Conservation (phyloP, 208 protist genomes). For the Trypanosoma conorhini region DNA sequence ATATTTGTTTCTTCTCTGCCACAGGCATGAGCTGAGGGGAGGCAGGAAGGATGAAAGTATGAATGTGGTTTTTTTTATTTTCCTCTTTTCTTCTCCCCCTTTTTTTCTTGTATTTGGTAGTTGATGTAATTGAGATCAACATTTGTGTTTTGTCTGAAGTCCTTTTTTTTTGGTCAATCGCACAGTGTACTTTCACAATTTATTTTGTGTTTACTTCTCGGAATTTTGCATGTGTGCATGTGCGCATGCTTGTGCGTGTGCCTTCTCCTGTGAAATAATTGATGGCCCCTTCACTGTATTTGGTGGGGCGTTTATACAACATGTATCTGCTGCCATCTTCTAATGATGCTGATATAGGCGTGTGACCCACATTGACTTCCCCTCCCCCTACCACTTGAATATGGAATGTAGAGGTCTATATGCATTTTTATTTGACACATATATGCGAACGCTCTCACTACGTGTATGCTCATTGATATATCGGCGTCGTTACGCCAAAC, state of each 20-base stretch:
- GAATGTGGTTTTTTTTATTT: neutral
- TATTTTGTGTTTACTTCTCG: too few relatives aligned
- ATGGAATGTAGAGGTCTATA: too few relatives aligned
- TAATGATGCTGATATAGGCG: too few relatives aligned
- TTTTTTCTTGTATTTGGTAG: neutral
- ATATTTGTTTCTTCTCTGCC: neutral
- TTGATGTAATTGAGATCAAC: neutral
- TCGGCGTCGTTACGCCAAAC: neutral
- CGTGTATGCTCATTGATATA: neutral
- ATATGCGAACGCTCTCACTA: too few relatives aligned
- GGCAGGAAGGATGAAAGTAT: neutral
- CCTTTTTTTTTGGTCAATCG: too few relatives aligned
- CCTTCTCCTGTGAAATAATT: neutral
- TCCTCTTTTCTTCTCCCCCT: neutral
- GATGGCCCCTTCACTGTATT: too few relatives aligned
- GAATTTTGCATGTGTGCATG: neutral
- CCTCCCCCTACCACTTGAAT: too few relatives aligned
- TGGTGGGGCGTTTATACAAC: too few relatives aligned
- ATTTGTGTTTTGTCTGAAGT: neutral
- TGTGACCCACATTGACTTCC: too few relatives aligned
- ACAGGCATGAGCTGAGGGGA: neutral
- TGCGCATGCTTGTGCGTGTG: neutral
- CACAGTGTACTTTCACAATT: too few relatives aligned
- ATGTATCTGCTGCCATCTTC: too few relatives aligned
- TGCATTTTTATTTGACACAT: neutral